These are phyloP conservation scores for Nannochloris sp. DNA, from an alignment of 139 green algal genomes.

Conservation along the genomic window DNA sequence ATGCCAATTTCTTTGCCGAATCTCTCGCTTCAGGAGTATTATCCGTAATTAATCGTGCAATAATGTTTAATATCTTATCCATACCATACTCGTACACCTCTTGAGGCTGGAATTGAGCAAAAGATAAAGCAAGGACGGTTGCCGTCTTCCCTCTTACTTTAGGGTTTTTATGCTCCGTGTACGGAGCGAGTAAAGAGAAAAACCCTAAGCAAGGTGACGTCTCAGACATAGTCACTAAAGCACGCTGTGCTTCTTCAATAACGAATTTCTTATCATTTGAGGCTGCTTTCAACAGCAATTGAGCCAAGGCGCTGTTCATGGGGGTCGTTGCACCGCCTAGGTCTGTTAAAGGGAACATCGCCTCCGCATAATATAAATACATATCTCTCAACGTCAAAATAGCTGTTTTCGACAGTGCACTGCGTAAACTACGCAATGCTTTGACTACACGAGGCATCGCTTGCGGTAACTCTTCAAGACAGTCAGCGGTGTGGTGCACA, in stretches of 20 bases:
- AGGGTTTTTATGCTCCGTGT: conserved; percentile 44
- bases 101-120: conserved; percentile 4
- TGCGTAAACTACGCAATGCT: conserved; percentile 42
- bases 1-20: conserved; percentile 28
- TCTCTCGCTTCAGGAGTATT: conserved; percentile 53
- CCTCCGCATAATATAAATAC: conserved; percentile 16
- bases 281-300: conserved; percentile 49
- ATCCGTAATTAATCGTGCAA: conserved; percentile 38
- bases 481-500: conserved; percentile 14
- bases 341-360: conserved; percentile 34
- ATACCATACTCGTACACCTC: conserved; percentile 17
- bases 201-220: conserved; percentile 7
- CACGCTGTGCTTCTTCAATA: conserved; percentile 43
- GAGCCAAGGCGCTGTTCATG: conserved; percentile 36
- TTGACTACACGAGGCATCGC: conserved; percentile 39
- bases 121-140: conserved; percentile 2
- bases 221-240: conserved; percentile 5
- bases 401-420: conserved; percentile 48
- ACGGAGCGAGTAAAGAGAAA: conserved; percentile 38
- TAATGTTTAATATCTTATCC: conserved; percentile 14
- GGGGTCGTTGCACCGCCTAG: conserved; percentile 29
- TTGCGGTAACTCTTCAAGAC: conserved; percentile 8
- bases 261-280: conserved; percentile 67
- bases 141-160: conserved; percentile 39
- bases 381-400: conserved; percentile 41